A percentile compares a stretch with the other conserved stretches of the same genome.
These are phyloP conservation scores for Rhododendron mucronatum DNA, from an alignment of 148 eudicot genomes.

Conservation along the genomic window DNA sequence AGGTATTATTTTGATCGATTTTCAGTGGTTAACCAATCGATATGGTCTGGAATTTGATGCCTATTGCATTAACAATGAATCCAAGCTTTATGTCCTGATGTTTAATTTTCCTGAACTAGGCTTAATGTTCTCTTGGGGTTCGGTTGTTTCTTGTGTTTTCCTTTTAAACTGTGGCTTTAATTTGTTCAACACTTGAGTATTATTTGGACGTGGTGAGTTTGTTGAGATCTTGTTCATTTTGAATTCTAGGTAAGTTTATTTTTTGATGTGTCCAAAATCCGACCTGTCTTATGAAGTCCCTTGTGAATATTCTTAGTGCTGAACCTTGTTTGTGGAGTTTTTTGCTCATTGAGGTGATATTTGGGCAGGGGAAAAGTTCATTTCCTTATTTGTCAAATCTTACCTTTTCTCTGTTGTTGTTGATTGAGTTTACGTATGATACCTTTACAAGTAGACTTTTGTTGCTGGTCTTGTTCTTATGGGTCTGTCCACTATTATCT, in stretches of 20 bases:
- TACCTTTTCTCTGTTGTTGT: neutral
- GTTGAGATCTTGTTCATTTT: neutral
- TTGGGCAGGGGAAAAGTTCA: neutral
- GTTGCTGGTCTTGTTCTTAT: neutral
- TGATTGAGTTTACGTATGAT: neutral
- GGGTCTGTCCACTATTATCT: neutral
- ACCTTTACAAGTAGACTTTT: neutral
- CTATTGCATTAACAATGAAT: neutral
- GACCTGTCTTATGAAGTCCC: neutral
- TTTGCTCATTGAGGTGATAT: neutral
- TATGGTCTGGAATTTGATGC: constrained; percentile 3
- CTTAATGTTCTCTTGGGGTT: constrained; percentile 3
- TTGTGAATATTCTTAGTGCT: neutral
- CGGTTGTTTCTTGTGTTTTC: neutral
- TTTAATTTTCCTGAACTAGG: neutral
- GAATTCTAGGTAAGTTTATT: neutral
- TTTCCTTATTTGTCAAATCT: neutral
- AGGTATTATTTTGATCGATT: neutral
- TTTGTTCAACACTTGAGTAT: neutral
- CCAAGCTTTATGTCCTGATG: neutral
- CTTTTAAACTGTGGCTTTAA: neutral
- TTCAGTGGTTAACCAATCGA: neutral
- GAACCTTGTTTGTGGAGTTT: neutral
- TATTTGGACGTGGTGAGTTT: neutral
- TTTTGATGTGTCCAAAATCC: neutral